phyloP scores from a whole-genome alignment of 345 rosid species.

The Eucalyptus decipiens region DNA sequence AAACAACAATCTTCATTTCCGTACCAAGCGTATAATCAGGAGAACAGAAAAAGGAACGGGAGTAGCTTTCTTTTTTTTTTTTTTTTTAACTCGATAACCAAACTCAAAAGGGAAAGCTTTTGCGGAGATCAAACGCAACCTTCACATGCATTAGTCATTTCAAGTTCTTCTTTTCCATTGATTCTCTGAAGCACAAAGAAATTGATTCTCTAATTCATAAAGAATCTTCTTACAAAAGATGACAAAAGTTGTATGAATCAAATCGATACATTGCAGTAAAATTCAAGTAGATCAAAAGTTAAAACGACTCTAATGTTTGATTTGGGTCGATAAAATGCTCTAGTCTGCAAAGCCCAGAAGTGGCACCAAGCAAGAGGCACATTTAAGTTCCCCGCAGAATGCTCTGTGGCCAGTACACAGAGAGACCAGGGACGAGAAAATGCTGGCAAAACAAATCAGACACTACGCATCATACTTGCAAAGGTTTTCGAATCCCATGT shows the following conservation, averaged over 20 bases:
- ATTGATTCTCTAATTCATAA: not conserved
- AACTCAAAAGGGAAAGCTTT: not conserved
- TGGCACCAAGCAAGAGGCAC: not conserved
- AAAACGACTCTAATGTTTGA: not conserved
- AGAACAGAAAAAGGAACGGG: not conserved
- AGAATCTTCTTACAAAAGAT: not conserved
- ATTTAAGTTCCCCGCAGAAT: not conserved
- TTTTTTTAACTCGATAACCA: not conserved
- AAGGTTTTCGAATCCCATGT: slow-evolving; percentile 60
- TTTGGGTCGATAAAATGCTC: not conserved
- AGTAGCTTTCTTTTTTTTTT: not conserved
- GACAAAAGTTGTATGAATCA: not conserved
- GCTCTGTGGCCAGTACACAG: not conserved
- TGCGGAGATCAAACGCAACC: not conserved
- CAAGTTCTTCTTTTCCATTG: not conserved
- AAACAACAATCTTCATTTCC: not conserved
- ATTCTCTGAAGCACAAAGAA: not conserved
- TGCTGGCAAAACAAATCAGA: not conserved
- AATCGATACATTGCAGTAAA: not conserved
- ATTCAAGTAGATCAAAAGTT: not conserved
- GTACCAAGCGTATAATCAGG: not conserved
- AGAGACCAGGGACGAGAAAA: not conserved
- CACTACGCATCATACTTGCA: slow-evolving; percentile 31
- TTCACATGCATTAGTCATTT: not conserved
- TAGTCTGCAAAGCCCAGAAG: not conserved